Conservation (phyloP, 306 rosid species). For the Cyclanthera cordifolia region DNA sequence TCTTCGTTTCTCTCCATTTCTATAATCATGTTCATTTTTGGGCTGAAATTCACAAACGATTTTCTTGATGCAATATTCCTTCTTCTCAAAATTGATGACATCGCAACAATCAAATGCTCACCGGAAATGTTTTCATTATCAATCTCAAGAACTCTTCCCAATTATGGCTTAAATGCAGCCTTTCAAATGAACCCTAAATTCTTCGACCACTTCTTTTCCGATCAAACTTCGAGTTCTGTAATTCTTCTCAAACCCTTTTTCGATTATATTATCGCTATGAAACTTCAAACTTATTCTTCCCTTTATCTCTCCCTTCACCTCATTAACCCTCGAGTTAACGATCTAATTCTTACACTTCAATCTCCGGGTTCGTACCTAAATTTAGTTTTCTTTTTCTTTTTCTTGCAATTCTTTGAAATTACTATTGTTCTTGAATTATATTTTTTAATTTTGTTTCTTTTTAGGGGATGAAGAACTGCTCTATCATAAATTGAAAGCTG, state of each 20-base stretch:
- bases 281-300: background rate
- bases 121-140: background rate
- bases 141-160: background rate
- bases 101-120: background rate
- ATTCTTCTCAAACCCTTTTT: background rate
- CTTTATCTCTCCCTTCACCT: background rate
- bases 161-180: background rate
- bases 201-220: background rate
- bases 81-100: background rate
- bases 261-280: too few relatives aligned
- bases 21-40: background rate
- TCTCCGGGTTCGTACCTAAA: background rate
- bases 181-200: background rate
- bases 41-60: background rate
- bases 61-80: background rate
- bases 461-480: background rate
- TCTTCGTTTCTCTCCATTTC: too few relatives aligned
- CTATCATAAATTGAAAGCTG: background rate
- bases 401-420: background rate
- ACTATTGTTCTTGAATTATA: too few relatives aligned
- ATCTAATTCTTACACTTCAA: background rate
- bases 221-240: background rate
- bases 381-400: too few relatives aligned
- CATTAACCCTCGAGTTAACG: too few relatives aligned
- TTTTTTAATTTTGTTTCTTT: too few relatives aligned